Conservation (phyloP, 2,329 filamentous ascomycete species). For the Colletotrichum karsti region DNA sequence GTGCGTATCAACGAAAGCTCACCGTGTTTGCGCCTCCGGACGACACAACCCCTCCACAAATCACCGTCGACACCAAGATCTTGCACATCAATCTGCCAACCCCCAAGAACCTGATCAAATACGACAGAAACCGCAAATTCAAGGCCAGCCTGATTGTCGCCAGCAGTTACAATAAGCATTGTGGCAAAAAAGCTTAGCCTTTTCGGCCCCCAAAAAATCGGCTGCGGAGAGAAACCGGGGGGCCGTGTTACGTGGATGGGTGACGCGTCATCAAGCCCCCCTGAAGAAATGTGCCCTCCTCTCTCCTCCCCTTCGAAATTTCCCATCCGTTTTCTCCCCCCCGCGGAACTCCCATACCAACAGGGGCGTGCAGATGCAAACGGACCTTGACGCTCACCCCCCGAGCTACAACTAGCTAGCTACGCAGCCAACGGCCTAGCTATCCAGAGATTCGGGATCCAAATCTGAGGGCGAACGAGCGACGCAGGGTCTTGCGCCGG, state of each 20-base stretch:
- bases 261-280: conserved; percentile 12
- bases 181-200: conserved; percentile 19
- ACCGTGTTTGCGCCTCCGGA: neutral
- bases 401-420: neutral
- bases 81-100: neutral
- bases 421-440: neutral
- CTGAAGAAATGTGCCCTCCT: neutral
- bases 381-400: neutral
- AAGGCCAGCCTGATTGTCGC: conserved; percentile 21
- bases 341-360: neutral
- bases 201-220: conserved; percentile 12
- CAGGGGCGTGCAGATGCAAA: neutral
- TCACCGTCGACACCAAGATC: neutral
- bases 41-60: neutral
- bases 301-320: neutral
- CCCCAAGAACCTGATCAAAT: neutral
- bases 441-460: neutral
- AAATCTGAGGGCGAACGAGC: neutral
- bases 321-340: neutral
- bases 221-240: neutral
- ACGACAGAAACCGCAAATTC: neutral
- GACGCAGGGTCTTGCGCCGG: neutral
- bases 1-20: neutral
- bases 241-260: conserved; percentile 16
- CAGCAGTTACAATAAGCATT: conserved; percentile 25